Evolutionary conservation across 208 protist genomes (phyloP), one percentile per base, ranked within the genome.

Genomic region (Herpetomonas tarakana): DNA sequence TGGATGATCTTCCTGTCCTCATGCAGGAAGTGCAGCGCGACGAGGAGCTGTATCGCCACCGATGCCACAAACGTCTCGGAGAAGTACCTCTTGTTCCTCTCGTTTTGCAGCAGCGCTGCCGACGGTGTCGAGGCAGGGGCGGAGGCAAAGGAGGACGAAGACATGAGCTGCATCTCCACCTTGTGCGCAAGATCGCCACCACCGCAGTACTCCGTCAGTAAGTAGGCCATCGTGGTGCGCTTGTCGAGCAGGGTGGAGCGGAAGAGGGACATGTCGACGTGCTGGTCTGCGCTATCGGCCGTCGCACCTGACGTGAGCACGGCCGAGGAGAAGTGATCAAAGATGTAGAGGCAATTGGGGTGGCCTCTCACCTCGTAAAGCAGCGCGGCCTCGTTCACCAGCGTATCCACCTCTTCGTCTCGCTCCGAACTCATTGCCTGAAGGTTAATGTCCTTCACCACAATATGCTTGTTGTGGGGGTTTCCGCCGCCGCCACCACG

Each of bases 371-470:
- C 66, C 18, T 59, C 44, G 12, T 72, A 69, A 50, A 93, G 64
- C 31, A 88, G 76, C 4, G 26, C 18, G 21, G 91, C 69, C 66
- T 93, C 83, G 24, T 47, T 88, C 35, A 72, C 65, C 44, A 93
- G 45, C 2, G 77, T 68, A 25, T 57, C 58, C 65, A 91, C 70
- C 51, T 91, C 87, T 55, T 85, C 74, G 21, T 68, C 56, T 24
- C 69, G 68, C 16, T 73, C 68, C 52, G 77, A 77, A 24, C 41
- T 57, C 76, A 91, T 85, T 11, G 76, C 86, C 59, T 93, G 87
- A 58, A 88, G 65, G 53, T 91, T 83, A 26, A 93, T 69, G 62
- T 91, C 83, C 68, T 93, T 93, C 45, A 91, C 83, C 38, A 93
- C 87, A 1, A 90, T 62, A 49, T 63, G 55, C n/a, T 24, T 46